Evolutionary conservation across 2,329 filamentous ascomycete species (phyloP), one percentile per base, ranked within the genome.

Genomic region (Lecanicillium sp.): DNA sequence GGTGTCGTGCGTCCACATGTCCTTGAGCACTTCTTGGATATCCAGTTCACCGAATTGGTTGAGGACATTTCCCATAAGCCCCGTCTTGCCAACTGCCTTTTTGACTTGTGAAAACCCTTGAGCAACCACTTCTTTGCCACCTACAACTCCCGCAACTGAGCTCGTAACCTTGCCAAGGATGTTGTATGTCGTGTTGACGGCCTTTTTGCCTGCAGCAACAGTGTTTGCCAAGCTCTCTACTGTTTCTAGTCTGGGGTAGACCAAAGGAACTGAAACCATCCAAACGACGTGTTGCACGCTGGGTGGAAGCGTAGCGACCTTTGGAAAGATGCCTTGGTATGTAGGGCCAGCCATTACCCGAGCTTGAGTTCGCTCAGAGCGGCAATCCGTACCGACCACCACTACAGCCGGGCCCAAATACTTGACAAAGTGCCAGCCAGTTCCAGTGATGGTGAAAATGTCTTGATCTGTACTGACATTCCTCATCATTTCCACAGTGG

Each of bases 401-500:
- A 87, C 88, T 11, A 98, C 81, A 4, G 85, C 85, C 1, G 92
- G 92, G 1, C 92, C 92, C 5, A 98, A 76, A 52, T 85, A 95
- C 62, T 98, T 98, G 62, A 98, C 78, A 59, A 96, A 98, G 60
- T 98, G 92, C 92, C 92, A 98, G 7, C 92, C 92, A 15, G 84
- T 84, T n/a, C 92, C 90, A 0, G 92, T 96, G 40, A 98, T 83
- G 2, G 90, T 96, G 63, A 98, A 98, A 5, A 98, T 76, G 51
- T 98, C 92, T 34, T 80, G 73, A 54, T 98, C 92, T 33, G 85
- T 85, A 53, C 75, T 84, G 42, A 94, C 82, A 50, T 94, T 90
- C 37, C 89, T 84, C 41, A 98, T 76, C 30, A 96, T 85, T 55
- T 96, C 92, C 3, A 94, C 71, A 0, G 90, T 96, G 0, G 92